Evolutionary conservation across 2,329 filamentous ascomycete genomes (phyloP).

Genomic region (Aureobasidium musti): DNA sequence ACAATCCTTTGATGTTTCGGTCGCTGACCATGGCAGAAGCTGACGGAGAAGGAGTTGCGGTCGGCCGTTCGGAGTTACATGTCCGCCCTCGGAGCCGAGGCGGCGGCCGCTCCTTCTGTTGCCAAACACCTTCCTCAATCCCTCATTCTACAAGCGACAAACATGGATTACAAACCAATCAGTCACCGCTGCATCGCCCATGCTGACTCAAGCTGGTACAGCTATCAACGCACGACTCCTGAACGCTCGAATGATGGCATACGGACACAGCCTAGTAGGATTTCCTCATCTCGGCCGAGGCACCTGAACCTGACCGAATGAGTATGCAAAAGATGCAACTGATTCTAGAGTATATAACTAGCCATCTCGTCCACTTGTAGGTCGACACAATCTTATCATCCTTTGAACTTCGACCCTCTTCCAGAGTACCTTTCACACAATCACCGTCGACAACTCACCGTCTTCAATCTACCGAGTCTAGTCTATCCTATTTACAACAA

Average conservation of each 20-base stretch:
- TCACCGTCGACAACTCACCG: not conserved
- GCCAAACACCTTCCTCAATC: not conserved
- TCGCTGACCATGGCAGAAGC: not conserved
- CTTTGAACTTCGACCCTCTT: not conserved
- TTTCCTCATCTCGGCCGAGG: not conserved
- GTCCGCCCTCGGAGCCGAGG: constrained; percentile 3
- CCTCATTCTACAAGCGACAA: not conserved
- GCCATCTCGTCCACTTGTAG: not conserved
- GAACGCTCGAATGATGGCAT: not conserved
- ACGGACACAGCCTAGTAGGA: not conserved
- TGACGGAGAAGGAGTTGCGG: not conserved
- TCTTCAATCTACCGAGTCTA: not conserved
- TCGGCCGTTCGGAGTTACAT: not conserved
- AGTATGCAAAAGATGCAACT: not conserved
- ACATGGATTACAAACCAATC: not conserved
- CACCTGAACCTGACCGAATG: not conserved
- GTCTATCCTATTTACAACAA: not conserved
- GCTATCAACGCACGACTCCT: not conserved
- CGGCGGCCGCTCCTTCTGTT: not conserved
- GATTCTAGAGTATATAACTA: not conserved
- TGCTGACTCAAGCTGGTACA: not conserved
- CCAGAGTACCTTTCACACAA: not conserved
- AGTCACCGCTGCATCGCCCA: not conserved
- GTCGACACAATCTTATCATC: not conserved
- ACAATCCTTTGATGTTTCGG: not conserved